A percentile compares a stretch with the other conserved stretches of the same genome.
Evolutionary conservation across 306 rosid genomes (phyloP).

Genomic region (Mucuna pruriens): DNA sequence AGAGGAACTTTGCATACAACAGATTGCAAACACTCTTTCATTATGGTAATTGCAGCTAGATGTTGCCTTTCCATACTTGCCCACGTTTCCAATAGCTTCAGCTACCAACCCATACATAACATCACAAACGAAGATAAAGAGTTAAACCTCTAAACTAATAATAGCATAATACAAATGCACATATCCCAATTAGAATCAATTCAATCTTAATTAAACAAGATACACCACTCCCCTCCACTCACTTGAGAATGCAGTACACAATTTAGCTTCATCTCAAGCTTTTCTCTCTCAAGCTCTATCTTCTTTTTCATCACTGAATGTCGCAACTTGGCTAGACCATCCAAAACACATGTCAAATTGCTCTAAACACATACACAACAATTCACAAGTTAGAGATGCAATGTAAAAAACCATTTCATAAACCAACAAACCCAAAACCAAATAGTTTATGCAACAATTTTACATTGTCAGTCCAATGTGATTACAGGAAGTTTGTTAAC

Average conservation of each 20-base stretch:
- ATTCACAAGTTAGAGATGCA: neutral
- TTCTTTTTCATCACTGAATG: conserved; percentile 59
- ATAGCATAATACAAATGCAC: neutral
- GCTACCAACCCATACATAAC: conserved; percentile 41
- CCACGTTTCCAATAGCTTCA: conserved; percentile 62
- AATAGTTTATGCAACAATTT: no score
- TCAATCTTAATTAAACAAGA: neutral
- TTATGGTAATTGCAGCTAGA: conserved; percentile 41
- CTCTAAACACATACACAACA: conserved; percentile 32
- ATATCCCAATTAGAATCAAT: neutral
- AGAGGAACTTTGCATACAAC: conserved; percentile 71
- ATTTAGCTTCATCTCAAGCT: conserved; percentile 63
- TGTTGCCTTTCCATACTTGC: conserved; percentile 71
- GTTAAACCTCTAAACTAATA: neutral
- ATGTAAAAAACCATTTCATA: neutral
- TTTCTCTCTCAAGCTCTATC: conserved; percentile 61
- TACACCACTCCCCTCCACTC: conserved; percentile 15
- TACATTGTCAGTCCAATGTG: no score
- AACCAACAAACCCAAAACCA: neutral
- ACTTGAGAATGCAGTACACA: conserved; percentile 70
- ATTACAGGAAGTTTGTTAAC: no score
- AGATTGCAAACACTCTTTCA: conserved; percentile 51
- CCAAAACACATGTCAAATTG: conserved; percentile 44
- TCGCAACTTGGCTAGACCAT: conserved; percentile 50
- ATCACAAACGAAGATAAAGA: neutral